Conservation (phyloP, 1,284 basidiomycete species). For the Rhodotorula mucilaginosa region DNA sequence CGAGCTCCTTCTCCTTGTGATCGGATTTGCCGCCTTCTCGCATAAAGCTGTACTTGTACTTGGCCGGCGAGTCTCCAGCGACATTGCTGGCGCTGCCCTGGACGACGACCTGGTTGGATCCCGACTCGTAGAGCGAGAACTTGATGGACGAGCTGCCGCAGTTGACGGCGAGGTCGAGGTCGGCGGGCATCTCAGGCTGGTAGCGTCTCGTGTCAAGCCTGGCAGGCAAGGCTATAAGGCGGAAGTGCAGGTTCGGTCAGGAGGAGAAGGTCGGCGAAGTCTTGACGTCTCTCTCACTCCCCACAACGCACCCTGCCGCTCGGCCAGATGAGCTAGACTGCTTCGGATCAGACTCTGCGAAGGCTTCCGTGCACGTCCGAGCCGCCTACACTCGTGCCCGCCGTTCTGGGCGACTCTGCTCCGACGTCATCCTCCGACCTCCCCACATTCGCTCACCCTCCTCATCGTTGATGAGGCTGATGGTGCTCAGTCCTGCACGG, state of each 20-base stretch:
- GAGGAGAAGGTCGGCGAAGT: neutral
- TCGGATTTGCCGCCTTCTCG: slow-evolving; percentile 2
- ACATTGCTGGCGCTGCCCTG: slow-evolving; percentile 45
- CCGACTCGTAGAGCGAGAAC: slow-evolving; percentile 61
- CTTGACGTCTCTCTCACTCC: neutral
- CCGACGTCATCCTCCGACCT: neutral
- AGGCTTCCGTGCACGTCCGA: too few species aligned
- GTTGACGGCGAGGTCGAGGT: slow-evolving; percentile 51
- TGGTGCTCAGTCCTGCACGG: too few species aligned
- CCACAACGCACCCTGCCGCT: neutral
- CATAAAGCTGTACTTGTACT: slow-evolving; percentile 12
- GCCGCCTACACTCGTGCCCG: too few species aligned
- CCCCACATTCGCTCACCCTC: neutral
- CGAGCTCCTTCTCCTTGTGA: slow-evolving; percentile 20
- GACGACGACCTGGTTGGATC: slow-evolving; percentile 38
- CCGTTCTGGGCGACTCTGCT: neutral
- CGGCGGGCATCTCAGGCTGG: neutral
- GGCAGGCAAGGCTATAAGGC: neutral
- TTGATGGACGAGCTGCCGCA: slow-evolving; percentile 75
- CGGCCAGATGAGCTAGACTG: too few species aligned
- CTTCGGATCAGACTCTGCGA: too few species aligned
- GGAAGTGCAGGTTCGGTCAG: neutral
- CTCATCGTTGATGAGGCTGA: too few species aligned
- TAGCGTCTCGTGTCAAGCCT: neutral
- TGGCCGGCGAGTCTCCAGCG: slow-evolving; percentile 42